Conservation (phyloP, 208 protist genomes). For the Trypanosoma conorhini region DNA sequence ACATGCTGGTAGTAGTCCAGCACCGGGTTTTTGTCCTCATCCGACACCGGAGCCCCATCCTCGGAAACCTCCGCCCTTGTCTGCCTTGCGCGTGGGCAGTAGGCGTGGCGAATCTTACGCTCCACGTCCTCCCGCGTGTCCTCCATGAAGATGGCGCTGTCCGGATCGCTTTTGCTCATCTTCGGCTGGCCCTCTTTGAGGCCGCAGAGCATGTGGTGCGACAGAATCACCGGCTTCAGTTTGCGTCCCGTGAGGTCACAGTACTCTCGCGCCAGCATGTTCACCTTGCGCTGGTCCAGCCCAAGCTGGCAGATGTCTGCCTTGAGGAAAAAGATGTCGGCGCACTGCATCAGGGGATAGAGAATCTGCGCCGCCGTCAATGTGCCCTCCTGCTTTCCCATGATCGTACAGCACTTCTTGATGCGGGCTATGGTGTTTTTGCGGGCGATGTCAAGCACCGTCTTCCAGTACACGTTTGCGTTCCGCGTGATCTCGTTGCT, state of each 20-base stretch:
- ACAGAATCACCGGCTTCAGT: conserved; percentile 97
- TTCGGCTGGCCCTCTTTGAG: conserved; percentile 97
- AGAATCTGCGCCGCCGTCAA: conserved; percentile 98
- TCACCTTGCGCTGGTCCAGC: conserved; percentile 99
- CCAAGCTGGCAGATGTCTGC: conserved; percentile 99
- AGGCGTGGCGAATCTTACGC: conserved; percentile 95
- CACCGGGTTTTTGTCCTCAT: conserved; percentile 94
- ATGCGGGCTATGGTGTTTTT: conserved; percentile 95
- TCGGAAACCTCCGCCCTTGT: conserved; percentile 46
- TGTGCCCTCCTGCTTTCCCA: conserved; percentile 97
- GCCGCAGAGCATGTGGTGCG: conserved; percentile 98
- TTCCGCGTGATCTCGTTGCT: conserved; percentile 97
- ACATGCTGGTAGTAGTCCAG: conserved; percentile 96
- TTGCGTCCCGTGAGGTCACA: conserved; percentile 91
- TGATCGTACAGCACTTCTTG: conserved; percentile 99
- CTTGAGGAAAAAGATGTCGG: conserved; percentile 99
- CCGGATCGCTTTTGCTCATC: conserved; percentile 99
- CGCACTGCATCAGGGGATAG: conserved; percentile 99
- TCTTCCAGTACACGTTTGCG: conserved; percentile 95
- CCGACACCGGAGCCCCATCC: conserved; percentile 65
- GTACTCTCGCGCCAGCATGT: conserved; percentile 99
- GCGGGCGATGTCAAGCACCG: conserved; percentile 97
- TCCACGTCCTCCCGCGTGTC: conserved; percentile 95
- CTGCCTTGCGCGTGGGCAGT: conserved; percentile 89
- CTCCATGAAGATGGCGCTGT: conserved; percentile 99